Percentiles rank a stretch among this genome's conserved stretches.
Conservation (phyloP, 345 rosid genomes). For the Syzygium oleosum region DNA sequence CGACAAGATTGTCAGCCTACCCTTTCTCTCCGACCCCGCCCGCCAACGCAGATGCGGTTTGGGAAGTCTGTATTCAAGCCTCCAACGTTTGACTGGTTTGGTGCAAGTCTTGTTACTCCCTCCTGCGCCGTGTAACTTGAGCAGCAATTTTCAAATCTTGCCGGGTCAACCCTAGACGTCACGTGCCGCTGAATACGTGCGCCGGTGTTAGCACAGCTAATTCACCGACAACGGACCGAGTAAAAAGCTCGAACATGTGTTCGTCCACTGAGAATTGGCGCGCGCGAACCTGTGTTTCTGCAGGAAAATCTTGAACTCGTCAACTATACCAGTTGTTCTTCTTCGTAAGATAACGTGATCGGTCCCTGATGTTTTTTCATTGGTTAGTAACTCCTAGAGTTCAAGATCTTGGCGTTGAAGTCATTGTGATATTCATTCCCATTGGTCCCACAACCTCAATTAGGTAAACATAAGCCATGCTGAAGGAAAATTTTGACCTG, state of each 20-base stretch:
- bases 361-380: background rate
- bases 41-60: background rate
- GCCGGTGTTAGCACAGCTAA: background rate
- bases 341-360: background rate
- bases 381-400: background rate
- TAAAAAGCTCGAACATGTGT: background rate
- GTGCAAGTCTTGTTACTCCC: background rate
- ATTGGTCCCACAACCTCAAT: background rate
- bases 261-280: no score
- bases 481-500: background rate
- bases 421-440: background rate
- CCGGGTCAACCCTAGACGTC: background rate
- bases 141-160: background rate
- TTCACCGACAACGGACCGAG: background rate
- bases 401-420: background rate
- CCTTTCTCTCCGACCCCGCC: background rate
- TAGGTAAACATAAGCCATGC: background rate
- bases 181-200: background rate
- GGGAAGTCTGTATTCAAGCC: background rate
- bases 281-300: background rate
- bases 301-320: background rate
- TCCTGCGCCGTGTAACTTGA: background rate
- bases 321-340: background rate
- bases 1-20: no score
- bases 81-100: background rate